phyloP scores from a whole-genome alignment of 176 grass and related monocot genomes.

The Eleusine coracana region DNA sequence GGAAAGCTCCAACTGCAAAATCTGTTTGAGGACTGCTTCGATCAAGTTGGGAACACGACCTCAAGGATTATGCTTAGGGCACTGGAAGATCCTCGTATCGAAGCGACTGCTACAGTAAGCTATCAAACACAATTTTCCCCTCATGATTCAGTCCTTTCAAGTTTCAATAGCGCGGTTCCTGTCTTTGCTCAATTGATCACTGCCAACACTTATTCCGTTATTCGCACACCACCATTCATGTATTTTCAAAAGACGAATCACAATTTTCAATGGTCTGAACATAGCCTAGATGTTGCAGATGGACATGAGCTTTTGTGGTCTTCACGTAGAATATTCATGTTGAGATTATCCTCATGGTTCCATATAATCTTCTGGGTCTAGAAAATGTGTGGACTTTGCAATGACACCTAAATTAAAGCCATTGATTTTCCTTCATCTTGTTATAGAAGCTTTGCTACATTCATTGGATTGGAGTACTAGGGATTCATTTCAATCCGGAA shows the following conservation, averaged over 20 bases:
- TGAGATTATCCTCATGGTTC: neutral
- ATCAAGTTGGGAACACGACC: conserved; percentile 57
- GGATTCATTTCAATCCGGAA: neutral
- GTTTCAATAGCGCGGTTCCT: neutral
- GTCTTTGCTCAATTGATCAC: neutral
- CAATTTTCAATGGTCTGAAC: neutral
- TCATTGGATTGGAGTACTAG: too few relatives aligned
- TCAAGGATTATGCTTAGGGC: conserved; percentile 79
- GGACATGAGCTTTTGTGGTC: neutral
- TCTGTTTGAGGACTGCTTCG: conserved; percentile 92
- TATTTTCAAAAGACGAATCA: neutral
- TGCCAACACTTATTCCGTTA: too few relatives aligned
- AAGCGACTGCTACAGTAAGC: conserved; percentile 70
- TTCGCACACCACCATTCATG: too few relatives aligned
- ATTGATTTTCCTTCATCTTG: neutral
- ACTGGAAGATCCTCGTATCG: conserved; percentile 78
- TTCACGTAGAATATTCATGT: neutral
- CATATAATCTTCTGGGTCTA: neutral
- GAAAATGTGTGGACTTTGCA: neutral
- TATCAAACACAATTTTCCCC: too few relatives aligned
- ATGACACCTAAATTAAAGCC: neutral
- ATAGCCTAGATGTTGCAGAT: conserved; percentile 7
- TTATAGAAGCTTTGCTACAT: too few relatives aligned
- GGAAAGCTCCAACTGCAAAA: conserved; percentile 67
- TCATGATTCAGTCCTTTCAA: conserved; percentile 35